Evolutionary conservation across 768 basidiomycete genomes (phyloP).

Genomic region (Amylocystis lapponica): DNA sequence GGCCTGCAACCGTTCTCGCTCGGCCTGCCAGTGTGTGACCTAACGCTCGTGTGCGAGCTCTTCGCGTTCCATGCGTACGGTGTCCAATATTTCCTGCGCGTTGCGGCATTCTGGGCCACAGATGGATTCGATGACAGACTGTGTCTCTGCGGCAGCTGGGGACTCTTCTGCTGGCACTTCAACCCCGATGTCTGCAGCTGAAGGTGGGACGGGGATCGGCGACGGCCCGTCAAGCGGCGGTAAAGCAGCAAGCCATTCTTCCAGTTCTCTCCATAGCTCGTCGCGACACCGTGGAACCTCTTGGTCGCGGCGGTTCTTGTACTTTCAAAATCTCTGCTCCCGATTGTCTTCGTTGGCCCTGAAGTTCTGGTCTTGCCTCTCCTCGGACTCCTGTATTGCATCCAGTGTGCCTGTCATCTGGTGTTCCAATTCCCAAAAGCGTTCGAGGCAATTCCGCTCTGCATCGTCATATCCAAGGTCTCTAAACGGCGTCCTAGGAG

Average conservation of each 20-base stretch:
- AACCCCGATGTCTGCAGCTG: constrained; percentile 22
- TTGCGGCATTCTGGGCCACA: constrained; percentile 52
- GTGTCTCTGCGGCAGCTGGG: too few relatives aligned
- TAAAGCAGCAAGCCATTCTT: constrained; percentile 15
- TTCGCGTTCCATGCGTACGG: constrained; percentile 53
- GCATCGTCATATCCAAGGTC: constrained; percentile 38
- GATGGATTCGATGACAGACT: constrained; percentile 32
- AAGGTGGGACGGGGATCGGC: too few relatives aligned
- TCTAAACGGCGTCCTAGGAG: too few relatives aligned
- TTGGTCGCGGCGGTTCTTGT: constrained; percentile 50
- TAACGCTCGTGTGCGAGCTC: constrained; percentile 52
- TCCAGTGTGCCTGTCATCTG: constrained; percentile 43
- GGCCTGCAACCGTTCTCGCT: constrained; percentile 46
- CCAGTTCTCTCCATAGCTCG: constrained; percentile 34
- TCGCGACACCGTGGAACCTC: constrained; percentile 50
- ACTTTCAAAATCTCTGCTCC: constrained; percentile 52
- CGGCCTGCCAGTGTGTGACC: constrained; percentile 41
- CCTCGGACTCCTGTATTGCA: constrained; percentile 54
- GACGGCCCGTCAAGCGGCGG: too few relatives aligned
- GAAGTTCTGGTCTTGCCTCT: constrained; percentile 59
- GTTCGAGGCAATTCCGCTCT: constrained; percentile 41
- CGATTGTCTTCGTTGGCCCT: constrained; percentile 60
- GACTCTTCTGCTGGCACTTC: too few relatives aligned
- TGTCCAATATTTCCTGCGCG: constrained; percentile 52
- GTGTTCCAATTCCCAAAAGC: constrained; percentile 50